Evolutionary conservation across 2,329 filamentous ascomycete genomes (phyloP).

Genomic region (Cladosporium sphaerospermum): DNA sequence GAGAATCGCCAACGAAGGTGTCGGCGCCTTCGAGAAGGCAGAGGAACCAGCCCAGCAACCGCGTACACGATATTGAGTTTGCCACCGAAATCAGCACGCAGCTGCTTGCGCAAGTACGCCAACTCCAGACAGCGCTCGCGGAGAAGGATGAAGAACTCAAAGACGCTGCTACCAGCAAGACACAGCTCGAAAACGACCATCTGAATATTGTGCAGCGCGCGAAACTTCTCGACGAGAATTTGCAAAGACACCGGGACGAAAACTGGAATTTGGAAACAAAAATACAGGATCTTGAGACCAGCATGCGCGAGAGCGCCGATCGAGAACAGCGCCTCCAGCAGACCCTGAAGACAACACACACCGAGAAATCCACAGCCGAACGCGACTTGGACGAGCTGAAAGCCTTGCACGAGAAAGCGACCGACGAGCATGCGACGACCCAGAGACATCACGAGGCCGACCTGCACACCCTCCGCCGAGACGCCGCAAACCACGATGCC

Average conservation of each 20-base stretch:
- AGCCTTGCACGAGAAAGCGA: constrained; percentile 67
- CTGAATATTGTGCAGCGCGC: constrained; percentile 75
- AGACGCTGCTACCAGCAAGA: constrained; percentile 65
- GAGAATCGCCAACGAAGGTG: constrained; percentile 82
- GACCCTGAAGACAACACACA: constrained; percentile 59
- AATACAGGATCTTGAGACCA: constrained; percentile 72
- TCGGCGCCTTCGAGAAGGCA: constrained; percentile 73
- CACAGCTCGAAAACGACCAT: constrained; percentile 73
- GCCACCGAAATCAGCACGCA: constrained; percentile 97
- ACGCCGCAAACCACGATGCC: constrained; percentile 67
- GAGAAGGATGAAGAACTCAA: constrained; percentile 86
- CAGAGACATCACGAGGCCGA: constrained; percentile 87
- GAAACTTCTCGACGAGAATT: constrained; percentile 81
- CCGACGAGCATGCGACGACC: constrained; percentile 69
- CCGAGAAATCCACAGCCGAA: constrained; percentile 71
- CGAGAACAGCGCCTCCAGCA: constrained; percentile 77
- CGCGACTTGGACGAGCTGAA: constrained; percentile 89
- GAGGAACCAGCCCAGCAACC: constrained; percentile 80
- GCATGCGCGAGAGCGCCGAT: constrained; percentile 69
- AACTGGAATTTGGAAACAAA: constrained; percentile 97
- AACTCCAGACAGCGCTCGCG: constrained; percentile 74
- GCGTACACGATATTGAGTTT: constrained; percentile 93
- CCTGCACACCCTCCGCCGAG: constrained; percentile 74
- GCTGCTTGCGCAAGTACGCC: constrained; percentile 85
- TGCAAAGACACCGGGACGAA: constrained; percentile 94